Conservation (phyloP, 192 early-diverging fungal genomes). For the Linnemannia exigua region DNA sequence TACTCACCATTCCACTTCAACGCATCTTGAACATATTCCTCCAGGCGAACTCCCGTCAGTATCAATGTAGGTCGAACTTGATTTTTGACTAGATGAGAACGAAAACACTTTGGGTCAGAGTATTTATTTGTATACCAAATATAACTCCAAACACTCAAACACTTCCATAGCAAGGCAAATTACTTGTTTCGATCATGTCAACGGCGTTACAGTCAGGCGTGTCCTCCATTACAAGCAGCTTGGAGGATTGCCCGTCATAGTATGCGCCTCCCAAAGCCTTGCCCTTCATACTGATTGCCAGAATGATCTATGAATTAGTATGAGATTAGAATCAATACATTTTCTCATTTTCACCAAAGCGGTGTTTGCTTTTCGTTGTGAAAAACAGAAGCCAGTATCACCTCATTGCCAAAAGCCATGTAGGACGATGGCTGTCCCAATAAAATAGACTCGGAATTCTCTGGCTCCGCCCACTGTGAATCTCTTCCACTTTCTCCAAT, state of each 20-base stretch:
- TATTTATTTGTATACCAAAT: neutral
- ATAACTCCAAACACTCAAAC: neutral
- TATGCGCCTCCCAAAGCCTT: conserved; percentile 57
- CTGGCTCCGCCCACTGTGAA: neutral
- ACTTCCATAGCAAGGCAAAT: neutral
- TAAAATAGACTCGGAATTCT: neutral
- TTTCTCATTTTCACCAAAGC: too few relatives aligned
- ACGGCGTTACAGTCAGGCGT: conserved; percentile 37
- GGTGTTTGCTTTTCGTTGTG: too few relatives aligned
- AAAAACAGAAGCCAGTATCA: neutral
- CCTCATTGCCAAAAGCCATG: neutral
- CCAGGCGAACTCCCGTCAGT: conserved; percentile 42
- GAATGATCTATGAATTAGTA: conserved; percentile 32
- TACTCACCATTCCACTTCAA: conserved; percentile 33
- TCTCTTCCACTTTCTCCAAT: neutral
- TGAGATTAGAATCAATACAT: neutral
- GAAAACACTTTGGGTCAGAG: too few relatives aligned
- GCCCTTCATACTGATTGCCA: conserved; percentile 49
- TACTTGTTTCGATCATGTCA: conserved; percentile 41
- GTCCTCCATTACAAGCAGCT: conserved; percentile 62
- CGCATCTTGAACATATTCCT: conserved; percentile 40
- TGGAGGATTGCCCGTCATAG: conserved; percentile 34
- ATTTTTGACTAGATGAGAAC: conserved; percentile 31
- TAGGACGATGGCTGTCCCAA: neutral
- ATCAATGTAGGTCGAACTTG: conserved; percentile 55